Evolutionary conservation across 2,329 filamentous ascomycete genomes (phyloP).

Genomic region (Fusarium pseudoanthophilum): DNA sequence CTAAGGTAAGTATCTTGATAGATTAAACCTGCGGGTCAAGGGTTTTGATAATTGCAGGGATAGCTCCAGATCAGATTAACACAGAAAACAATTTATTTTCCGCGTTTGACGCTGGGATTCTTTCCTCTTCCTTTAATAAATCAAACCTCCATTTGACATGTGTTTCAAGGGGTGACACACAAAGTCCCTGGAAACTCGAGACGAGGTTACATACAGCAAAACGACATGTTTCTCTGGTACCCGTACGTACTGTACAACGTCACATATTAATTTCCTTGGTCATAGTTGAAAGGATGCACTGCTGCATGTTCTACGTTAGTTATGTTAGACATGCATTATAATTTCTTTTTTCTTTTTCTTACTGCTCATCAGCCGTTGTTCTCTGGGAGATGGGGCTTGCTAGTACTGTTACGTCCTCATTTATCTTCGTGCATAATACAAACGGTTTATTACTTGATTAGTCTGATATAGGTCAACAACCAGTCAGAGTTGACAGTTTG

Average conservation of each 20-base stretch:
- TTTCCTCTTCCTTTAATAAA: background rate
- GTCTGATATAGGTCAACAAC: background rate
- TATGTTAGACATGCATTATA: conserved; percentile 25
- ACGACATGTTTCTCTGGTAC: background rate
- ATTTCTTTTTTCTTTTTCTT: background rate
- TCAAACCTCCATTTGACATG: background rate
- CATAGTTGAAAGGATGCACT: background rate
- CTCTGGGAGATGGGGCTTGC: conserved; percentile 1
- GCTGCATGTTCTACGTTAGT: background rate
- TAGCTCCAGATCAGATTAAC: background rate
- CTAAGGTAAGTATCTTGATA: background rate
- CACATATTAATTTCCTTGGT: background rate
- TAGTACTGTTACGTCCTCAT: conserved; percentile 6
- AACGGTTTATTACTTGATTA: conserved; percentile 17
- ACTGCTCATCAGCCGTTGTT: background rate
- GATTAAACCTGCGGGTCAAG: conserved; percentile 1
- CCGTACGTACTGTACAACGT: background rate
- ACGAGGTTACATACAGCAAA: background rate
- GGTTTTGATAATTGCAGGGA: conserved; percentile 5
- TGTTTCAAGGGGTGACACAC: background rate
- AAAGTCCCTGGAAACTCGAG: background rate
- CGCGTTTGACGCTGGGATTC: background rate
- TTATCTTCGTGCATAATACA: conserved; percentile 16
- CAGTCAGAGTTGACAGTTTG: background rate
- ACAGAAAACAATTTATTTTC: background rate